phyloP scores from a whole-genome alignment of 164 flowering plant genomes.

The Vitis vinifera region DNA sequence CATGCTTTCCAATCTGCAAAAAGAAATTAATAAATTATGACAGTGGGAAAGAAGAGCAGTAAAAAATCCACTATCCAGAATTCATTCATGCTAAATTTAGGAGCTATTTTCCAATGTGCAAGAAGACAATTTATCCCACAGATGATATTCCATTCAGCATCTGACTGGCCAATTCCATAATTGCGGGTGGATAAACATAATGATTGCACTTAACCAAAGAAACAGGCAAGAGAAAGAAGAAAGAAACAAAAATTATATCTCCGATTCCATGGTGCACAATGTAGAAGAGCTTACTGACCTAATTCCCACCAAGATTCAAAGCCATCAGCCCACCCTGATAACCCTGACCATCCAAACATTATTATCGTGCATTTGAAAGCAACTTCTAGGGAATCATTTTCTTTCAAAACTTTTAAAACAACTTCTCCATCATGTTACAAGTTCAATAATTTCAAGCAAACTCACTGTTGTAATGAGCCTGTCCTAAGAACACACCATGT shows the following conservation, averaged over 20 bases:
- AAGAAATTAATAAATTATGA: not conserved
- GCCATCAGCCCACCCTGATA: not conserved
- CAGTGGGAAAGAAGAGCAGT: too few species aligned
- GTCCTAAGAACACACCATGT: not conserved
- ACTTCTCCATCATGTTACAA: not conserved
- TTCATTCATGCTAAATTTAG: not conserved
- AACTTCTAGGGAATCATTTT: not conserved
- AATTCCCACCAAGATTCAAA: not conserved
- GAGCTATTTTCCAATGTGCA: too few species aligned
- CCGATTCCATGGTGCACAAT: too few species aligned
- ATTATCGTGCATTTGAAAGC: not conserved
- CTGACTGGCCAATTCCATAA: too few species aligned
- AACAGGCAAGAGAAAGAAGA: too few species aligned
- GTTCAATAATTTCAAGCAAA: not conserved
- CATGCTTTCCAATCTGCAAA: constrained; percentile 87
- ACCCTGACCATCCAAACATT: not conserved
- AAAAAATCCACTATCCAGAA: too few species aligned
- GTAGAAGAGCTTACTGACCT: not conserved
- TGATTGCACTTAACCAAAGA: too few species aligned
- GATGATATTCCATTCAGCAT: too few species aligned
- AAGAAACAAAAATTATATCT: too few species aligned
- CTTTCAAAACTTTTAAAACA: too few species aligned
- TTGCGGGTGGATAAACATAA: too few species aligned
- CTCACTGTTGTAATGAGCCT: not conserved
- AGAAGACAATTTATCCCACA: too few species aligned